Base-by-base conservation (phyloP, 116 monocot genomes). In the Phalaenopsis hybrid region DNA sequence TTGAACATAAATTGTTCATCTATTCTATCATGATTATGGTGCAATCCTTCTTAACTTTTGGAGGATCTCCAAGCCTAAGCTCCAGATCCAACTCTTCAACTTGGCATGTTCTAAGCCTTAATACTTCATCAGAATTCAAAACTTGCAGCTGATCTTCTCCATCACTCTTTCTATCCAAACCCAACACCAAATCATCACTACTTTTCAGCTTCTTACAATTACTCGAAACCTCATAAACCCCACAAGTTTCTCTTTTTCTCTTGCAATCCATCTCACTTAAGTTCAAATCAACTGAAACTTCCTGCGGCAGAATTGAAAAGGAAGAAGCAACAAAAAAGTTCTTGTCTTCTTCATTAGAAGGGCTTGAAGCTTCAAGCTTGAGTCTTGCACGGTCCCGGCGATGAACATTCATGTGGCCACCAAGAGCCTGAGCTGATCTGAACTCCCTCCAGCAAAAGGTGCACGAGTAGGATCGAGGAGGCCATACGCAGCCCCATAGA, bases 361-460 rank as follows among this genome's bases (percentile, higher is more conserved):
- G 17, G 58, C 43, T 57, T 43, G 52, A 81, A 46, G 74, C 72
- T 72, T 72, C 81, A 31, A 77, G 81, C 52, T 85, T 85, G 21
- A 85, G 85, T 15, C 78, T 20, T 0, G 85, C 85, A 3, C 85
- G 85, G 44, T 85, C 85, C 10, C 78, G 68, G 12, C 85, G 81
- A 46, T 85, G 85, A 7, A 85, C 81, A 72, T 85, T 85, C 85
- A 85, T 85, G 85, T 85, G 85, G 68, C 85, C 85, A 5, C 85
- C 85, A 0, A 85, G 81, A 1, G 85, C 85, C 58, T 85, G 85
- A 0, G 85, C 85, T 2, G 85, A 85, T 13, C 85, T 76, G 81
- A 85, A 85, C 55, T 85, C 85, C 28, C 85, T 13, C 25, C 81
- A 31, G 49, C 85, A 85, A 21, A 85, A 85, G 79, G 78, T 85